Evolutionary conservation across 1,139 yeast genomes (phyloP), one percentile per base, ranked within the genome.

Genomic region (Pichia sp.): DNA sequence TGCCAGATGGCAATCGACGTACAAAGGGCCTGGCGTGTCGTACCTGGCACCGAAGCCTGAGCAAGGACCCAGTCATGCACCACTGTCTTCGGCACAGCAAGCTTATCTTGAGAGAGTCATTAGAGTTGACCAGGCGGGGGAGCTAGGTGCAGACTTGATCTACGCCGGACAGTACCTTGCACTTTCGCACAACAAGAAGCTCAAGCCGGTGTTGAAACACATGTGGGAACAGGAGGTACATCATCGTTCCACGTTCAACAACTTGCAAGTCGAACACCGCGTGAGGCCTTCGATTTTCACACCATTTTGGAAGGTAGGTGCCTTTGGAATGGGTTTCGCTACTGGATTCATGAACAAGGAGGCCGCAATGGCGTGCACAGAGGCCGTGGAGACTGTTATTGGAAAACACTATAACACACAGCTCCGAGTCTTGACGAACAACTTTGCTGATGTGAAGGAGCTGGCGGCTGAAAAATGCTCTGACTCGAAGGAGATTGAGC

Each of bases 361-460:
- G 68, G 97, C 97, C 1, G 99, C 99, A 1, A 93, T 93, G 99
- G 99, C 99, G 0, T 95, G 99, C 67, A 93, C 99, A 0, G 98
- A 92, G 58, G 99, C 99, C 0, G 99, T 93, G 0, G 99, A 93
- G 71, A 95, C 99, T 0, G 98, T 95, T 2, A 95, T 93, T 70
- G 99, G 99, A 1, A 88, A 89, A 1, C 99, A 93, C 69, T 93
- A 93, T 72, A 93, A 95, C 66, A 84, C 85, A 59, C 99, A 93
- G 70, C 74, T 93, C 60, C 75, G 99, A 54, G 84, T 85, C 54
- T 74, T 93, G 54, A 76, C 79, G 72, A 83, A 82, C 62, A 84
- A 76, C 61, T 74, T 74, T 47, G 57, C 49, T n/a, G 67, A 63
- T 48, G 41, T 57, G 65, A 66, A 59, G 59, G 70, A 58, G 60